Percentiles rank a stretch among this genome's conserved stretches.
These are phyloP conservation scores for Erodium trifolium DNA, from an alignment of 441 rosid species.

Conservation along the genomic window DNA sequence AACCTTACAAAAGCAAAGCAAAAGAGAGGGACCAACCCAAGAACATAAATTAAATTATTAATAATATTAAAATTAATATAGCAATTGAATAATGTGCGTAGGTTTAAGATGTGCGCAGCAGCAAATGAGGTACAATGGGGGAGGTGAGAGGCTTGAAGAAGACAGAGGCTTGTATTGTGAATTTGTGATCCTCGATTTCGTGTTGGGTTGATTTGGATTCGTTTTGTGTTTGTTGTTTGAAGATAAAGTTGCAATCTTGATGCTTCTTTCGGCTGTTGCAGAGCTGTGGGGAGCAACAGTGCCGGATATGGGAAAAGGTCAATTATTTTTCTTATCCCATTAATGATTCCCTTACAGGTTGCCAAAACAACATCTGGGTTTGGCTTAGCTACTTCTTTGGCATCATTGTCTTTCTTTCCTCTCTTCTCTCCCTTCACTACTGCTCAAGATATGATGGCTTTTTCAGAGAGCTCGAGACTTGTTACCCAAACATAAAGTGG, in stretches of 20 bases:
- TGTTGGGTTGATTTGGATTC: slow-evolving; percentile 30
- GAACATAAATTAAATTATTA: background rate
- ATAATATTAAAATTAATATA: background rate
- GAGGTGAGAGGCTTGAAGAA: slow-evolving; percentile 10
- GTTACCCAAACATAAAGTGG: slow-evolving; percentile 21
- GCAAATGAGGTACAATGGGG: background rate
- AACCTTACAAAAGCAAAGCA: slow-evolving; percentile 9
- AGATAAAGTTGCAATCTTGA: slow-evolving; percentile 37
- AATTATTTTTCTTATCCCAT: slow-evolving; percentile 33
- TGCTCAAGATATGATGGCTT: slow-evolving; percentile 22
- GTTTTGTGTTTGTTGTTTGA: slow-evolving; percentile 14
- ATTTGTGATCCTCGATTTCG: slow-evolving; percentile 38
- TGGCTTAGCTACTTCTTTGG: slow-evolving; percentile 38
- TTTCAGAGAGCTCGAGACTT: slow-evolving; percentile 21
- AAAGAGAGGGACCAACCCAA: background rate
- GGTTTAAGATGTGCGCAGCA: slow-evolving; percentile 9
- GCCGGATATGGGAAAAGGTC: slow-evolving; percentile 29
- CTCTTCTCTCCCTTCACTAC: slow-evolving; percentile 23
- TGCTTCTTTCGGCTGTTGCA: slow-evolving; percentile 32
- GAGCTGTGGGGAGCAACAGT: slow-evolving; percentile 23
- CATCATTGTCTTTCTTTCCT: slow-evolving; percentile 32
- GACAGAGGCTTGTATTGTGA: background rate
- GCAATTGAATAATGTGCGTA: slow-evolving; percentile 12
- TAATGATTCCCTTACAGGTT: slow-evolving; percentile 42
- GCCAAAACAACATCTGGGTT: slow-evolving; percentile 35